These are phyloP conservation scores for Annulohypoxylon maeteangense DNA, from an alignment of 495 filamentous ascomycete species.

Conservation along the genomic window DNA sequence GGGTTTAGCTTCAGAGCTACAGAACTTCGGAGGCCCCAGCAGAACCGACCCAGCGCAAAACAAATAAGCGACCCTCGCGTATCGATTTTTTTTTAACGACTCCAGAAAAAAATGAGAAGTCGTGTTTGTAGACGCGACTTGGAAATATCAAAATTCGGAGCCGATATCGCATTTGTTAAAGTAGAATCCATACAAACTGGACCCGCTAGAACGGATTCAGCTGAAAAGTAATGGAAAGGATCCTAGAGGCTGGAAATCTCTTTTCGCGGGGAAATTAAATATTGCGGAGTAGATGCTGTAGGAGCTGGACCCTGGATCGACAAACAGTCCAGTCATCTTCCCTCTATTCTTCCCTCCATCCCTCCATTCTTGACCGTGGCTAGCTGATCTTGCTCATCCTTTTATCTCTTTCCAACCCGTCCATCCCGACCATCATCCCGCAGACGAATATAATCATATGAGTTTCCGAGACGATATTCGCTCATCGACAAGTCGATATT, in stretches of 20 bases:
- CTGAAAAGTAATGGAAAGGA: slow-evolving; percentile 15
- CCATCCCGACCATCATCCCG: not conserved
- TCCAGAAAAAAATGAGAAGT: not conserved
- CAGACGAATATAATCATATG: not conserved
- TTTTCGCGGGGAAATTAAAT: slow-evolving; percentile 29
- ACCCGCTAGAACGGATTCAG: not conserved
- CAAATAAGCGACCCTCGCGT: not conserved
- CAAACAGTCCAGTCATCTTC: slow-evolving; percentile 13
- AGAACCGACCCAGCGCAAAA: not conserved
- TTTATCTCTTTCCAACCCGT: not conserved
- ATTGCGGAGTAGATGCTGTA: slow-evolving; percentile 24
- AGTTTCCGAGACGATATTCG: not conserved
- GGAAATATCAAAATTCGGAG: slow-evolving; percentile 5
- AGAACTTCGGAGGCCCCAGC: not conserved
- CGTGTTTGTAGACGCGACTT: not conserved
- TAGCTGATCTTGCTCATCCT: not conserved
- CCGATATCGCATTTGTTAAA: slow-evolving; percentile 30
- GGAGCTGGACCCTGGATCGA: slow-evolving; percentile 5
- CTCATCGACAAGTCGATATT: not conserved
- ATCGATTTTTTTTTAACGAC: not conserved
- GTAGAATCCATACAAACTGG: not conserved
- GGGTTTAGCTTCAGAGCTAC: not conserved
- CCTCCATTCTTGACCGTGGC: not conserved
- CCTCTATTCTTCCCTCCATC: not conserved
- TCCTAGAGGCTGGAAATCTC: slow-evolving; percentile 8